Evolutionary conservation across 331 rosid species (phyloP).

Genomic region (Dryas integrifolia): DNA sequence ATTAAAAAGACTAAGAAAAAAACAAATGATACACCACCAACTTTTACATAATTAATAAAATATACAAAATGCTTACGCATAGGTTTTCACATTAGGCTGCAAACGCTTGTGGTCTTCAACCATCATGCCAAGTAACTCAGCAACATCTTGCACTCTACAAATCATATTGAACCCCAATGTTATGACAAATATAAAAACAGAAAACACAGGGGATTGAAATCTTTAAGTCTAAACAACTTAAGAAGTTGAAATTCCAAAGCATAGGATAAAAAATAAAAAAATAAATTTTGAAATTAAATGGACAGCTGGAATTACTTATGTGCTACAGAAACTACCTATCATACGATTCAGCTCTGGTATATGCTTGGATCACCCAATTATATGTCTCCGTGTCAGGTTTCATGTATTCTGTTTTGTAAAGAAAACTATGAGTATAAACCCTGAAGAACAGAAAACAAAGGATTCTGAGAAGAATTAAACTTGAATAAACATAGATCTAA

Average conservation of each 20-base stretch:
- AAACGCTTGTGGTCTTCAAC: conserved; percentile 84
- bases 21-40: neutral
- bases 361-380: conserved; percentile 99
- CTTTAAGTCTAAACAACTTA: conserved; percentile 4
- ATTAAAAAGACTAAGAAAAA: neutral
- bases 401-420: conserved; percentile 62
- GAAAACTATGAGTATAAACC: conserved; percentile 19
- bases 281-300: neutral
- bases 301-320: neutral
- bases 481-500: neutral
- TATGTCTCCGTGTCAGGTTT: conserved; percentile 93
- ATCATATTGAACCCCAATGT: conserved; percentile 22
- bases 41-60: neutral
- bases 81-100: conserved; percentile 86
- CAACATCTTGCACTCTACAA: conserved; percentile 88
- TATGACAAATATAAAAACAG: neutral
- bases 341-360: conserved; percentile 95
- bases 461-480: conserved; percentile 1
- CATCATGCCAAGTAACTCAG: conserved; percentile 97
- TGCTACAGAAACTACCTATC: conserved; percentile 58
- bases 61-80: conserved; percentile 57
- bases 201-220: neutral
- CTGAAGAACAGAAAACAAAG: conserved; percentile 22
- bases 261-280: neutral
- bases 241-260: neutral